Percentiles rank a stretch among this genome's conserved stretches.
These are phyloP conservation scores for Solanum chaucha DNA, from an alignment of 257 asterid species.

Conservation along the genomic window DNA sequence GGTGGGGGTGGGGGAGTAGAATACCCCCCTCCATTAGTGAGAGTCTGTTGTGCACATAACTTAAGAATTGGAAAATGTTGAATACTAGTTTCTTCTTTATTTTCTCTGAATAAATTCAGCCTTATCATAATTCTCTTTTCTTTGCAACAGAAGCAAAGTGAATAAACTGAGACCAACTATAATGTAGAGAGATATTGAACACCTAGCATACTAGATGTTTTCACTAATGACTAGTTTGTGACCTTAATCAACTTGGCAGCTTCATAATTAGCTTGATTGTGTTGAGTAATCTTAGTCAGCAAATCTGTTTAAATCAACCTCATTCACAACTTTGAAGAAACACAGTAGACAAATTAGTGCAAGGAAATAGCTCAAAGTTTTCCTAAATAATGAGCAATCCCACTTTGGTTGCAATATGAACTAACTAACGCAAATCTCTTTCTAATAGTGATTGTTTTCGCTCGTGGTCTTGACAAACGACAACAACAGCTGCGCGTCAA, in stretches of 20 bases:
- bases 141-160: background rate
- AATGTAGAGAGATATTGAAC: background rate
- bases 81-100: background rate
- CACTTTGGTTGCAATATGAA: background rate
- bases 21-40: too few species aligned
- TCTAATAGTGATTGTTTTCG: background rate
- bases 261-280: background rate
- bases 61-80: background rate
- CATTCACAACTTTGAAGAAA: background rate
- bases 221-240: background rate
- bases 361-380: background rate
- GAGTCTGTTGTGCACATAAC: background rate
- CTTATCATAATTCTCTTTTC: background rate
- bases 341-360: background rate
- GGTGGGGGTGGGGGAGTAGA: too few species aligned
- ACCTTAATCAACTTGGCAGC: background rate
- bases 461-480: background rate
- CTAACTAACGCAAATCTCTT: background rate
- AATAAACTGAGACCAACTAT: background rate
- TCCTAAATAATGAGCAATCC: conserved; percentile 1
- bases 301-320: conserved; percentile 1
- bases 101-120: background rate
- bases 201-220: background rate
- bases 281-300: background rate
- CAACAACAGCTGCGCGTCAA: background rate